phyloP scores from a whole-genome alignment of 768 basidiomycete species.

The Amanita jacksonii region DNA sequence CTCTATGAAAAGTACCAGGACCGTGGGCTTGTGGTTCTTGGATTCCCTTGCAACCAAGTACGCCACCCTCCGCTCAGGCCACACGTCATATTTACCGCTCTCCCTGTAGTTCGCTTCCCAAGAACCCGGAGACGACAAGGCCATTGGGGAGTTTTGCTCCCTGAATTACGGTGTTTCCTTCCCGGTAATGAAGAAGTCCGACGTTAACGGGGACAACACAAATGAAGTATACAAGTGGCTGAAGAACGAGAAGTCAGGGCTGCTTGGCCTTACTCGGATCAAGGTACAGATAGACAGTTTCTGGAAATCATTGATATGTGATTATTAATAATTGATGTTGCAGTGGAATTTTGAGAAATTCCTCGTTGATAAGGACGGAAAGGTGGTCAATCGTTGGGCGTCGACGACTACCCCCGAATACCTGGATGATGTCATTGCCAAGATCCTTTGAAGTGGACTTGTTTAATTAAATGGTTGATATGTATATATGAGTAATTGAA shows the following conservation, averaged over 20 bases:
- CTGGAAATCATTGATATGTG: background rate
- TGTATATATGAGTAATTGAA: background rate
- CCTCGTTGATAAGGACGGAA: conserved; percentile 68
- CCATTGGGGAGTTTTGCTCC: conserved; percentile 65
- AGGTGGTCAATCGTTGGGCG: conserved; percentile 67
- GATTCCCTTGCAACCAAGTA: conserved; percentile 89
- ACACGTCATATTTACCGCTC: background rate
- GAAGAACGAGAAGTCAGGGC: conserved; percentile 68
- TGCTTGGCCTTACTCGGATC: conserved; percentile 63
- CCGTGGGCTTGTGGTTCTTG: conserved; percentile 66
- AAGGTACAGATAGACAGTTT: conserved; percentile 47
- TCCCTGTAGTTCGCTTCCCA: conserved; percentile 64
- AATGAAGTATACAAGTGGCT: conserved; percentile 83
- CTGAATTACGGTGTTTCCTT: conserved; percentile 85
- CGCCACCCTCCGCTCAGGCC: background rate
- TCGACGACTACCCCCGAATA: conserved; percentile 62
- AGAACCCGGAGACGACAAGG: conserved; percentile 76
- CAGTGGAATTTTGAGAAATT: conserved; percentile 94
- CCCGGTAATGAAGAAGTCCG: conserved; percentile 86
- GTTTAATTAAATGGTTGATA: background rate
- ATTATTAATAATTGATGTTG: background rate
- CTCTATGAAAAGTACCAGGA: conserved; percentile 79
- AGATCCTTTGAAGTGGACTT: conserved; percentile 41
- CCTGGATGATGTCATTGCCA: conserved; percentile 55
- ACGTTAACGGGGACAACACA: conserved; percentile 82